Conservation (phyloP, 257 asterid genomes). For the Ballota nigra region DNA sequence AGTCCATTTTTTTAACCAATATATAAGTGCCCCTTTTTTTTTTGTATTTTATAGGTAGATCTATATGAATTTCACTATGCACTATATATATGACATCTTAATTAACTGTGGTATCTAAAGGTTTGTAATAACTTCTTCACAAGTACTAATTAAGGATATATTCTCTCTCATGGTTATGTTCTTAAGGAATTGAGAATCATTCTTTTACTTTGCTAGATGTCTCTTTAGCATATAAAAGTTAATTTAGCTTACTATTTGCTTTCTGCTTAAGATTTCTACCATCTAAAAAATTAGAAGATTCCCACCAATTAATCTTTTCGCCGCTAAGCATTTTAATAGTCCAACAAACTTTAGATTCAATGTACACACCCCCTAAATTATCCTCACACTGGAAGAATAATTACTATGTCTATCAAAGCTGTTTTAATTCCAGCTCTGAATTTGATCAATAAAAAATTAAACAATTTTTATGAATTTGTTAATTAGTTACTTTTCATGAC, state of each 20-base stretch:
- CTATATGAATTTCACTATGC: conserved; percentile 7
- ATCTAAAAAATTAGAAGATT: conserved; percentile 38
- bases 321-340: conserved; percentile 13
- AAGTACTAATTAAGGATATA: conserved; percentile 31
- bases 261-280: conserved; percentile 43
- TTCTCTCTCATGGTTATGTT: conserved; percentile 18
- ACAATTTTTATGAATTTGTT: not conserved
- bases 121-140: conserved; percentile 3
- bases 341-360: conserved; percentile 21
- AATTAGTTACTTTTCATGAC: not conserved
- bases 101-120: not conserved
- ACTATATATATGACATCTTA: not conserved
- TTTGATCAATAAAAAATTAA: not conserved
- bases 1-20: too few species aligned
- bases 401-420: not conserved
- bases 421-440: not conserved
- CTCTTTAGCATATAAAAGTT: conserved; percentile 44
- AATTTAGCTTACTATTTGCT: conserved; percentile 38
- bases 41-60: not conserved
- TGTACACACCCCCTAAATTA: conserved; percentile 15
- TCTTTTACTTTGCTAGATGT: conserved; percentile 35
- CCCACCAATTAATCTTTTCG: conserved; percentile 47
- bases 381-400: not conserved
- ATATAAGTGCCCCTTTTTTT: not conserved
- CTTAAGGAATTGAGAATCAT: conserved; percentile 33